These are phyloP conservation scores for Sclerotinia sclerotiorum DNA, from an alignment of 2,329 filamentous ascomycete species.

Conservation along the genomic window DNA sequence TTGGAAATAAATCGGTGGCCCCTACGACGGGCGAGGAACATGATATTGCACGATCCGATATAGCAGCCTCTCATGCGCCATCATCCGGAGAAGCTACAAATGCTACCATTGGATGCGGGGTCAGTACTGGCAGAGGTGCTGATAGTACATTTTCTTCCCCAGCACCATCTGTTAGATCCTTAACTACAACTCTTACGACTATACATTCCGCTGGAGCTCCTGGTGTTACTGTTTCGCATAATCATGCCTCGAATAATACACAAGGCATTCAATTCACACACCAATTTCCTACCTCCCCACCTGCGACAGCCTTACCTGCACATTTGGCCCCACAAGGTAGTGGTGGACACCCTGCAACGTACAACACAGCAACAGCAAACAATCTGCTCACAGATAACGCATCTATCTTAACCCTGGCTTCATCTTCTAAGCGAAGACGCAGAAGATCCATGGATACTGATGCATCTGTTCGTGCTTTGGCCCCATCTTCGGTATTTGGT, in stretches of 20 bases:
- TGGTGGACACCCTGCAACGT: constrained; percentile 64
- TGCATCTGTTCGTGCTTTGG: constrained; percentile 80
- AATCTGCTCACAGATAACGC: constrained; percentile 82
- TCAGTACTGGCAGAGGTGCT: constrained; percentile 65
- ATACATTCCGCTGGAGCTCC: constrained; percentile 72
- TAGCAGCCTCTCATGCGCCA: constrained; percentile 70
- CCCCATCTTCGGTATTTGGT: constrained; percentile 78
- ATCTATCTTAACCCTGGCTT: constrained; percentile 80
- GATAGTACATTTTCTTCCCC: constrained; percentile 81
- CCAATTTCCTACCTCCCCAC: constrained; percentile 62
- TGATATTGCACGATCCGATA: constrained; percentile 72
- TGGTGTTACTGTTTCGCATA: constrained; percentile 46
- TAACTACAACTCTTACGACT: constrained; percentile 82
- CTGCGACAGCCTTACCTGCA: constrained; percentile 69
- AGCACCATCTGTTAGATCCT: constrained; percentile 74
- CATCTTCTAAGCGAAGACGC: constrained; percentile 74
- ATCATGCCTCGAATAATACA: constrained; percentile 37
- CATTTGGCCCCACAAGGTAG: constrained; percentile 57
- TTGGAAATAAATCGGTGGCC: constrained; percentile 60
- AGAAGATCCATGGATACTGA: constrained; percentile 82
- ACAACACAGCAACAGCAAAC: constrained; percentile 76
- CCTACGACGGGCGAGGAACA: constrained; percentile 67
- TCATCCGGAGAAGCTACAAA: constrained; percentile 71
- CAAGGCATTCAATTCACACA: constrained; percentile 60
- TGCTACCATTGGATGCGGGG: constrained; percentile 65